Evolutionary conservation across 163 green algal genomes (phyloP), one percentile per base, ranked within the genome.

Genomic region (Trebouxiophyceae sp.): DNA sequence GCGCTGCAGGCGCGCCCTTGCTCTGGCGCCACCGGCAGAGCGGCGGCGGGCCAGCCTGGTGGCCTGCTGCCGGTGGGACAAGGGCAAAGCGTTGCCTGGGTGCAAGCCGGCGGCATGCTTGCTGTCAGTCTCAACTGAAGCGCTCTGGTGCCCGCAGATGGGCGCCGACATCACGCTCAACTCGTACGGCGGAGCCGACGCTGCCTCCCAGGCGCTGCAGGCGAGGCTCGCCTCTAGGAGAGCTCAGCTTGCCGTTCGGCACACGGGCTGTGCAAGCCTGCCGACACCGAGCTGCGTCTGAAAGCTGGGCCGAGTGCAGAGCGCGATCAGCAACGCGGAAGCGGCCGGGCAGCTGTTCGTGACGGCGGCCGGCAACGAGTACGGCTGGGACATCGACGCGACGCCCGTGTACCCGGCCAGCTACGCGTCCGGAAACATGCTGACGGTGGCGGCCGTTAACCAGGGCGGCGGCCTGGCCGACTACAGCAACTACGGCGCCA

Each of bases 281-380:
- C n/a, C n/a, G n/a, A n/a, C n/a, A n/a, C n/a, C n/a, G n/a, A n/a
- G n/a, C n/a, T n/a, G n/a, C n/a, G n/a, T n/a, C n/a, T 54, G 45
- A 54, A 20, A 16, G 45, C 20, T 54, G 16, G 45, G 16, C 20
- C 16, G 45, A 20, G n/a, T 7, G 19, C 54, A 67, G 61, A 66
- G 64, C 6, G 61, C 67, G 16, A 77, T 85, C 4, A 29, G 67
- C 0, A 50, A 29, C 8, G 58, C 83, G 8, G 54, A 83, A 23
- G 24, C n/a, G 0, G 55, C 57, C 0, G 82, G 84, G 1, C 70
- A 77, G 60, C 76, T 89, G n/a, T 82, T 88, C 45, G 70, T 90
- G 2, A 73, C 73, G 29, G 74, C 84, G 0, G 77, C 73, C 12
- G 85, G 85, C 30, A 92, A 92, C 64, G 66, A 72, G 27, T 63